Evolutionary conservation across 1,284 basidiomycete genomes (phyloP), one percentile per base, ranked within the genome.

Genomic region (Cryptococcus sp.): DNA sequence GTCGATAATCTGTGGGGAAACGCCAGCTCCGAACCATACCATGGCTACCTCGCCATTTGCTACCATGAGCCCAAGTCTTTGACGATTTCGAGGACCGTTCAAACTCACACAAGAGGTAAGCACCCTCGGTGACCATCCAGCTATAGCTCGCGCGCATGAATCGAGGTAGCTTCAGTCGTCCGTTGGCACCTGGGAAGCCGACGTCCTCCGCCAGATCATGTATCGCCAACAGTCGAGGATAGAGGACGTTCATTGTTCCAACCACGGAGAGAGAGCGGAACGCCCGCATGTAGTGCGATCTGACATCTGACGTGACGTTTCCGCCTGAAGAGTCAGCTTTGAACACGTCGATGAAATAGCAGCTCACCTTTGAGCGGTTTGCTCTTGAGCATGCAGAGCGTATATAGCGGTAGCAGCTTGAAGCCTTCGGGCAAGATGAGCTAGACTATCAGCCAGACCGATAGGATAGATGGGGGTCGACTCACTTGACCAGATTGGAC

Each of bases 371-470:
- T 95, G 38, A 98, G 74, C 23, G 91, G 83, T 70, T 97, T 95
- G 52, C 81, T 83, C 76, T 99, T 99, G 53, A 86, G 81, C 53
- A 98, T 81, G 5, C 84, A 85, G 5, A 98, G 77, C 1, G 82
- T 81, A 66, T 87, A 94, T 16, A 93, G 77, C 0, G 93, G 91
- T 46, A 98, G 78, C 2, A 87, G 80, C 69, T 88, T 87, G 78
- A 93, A 94, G 1, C 85, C 85, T 73, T 98, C 95, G 1, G 95
- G 95, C 28, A 98, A 81, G 57, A 99, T 88, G 49, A 97, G 74
- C 87, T 94, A 57, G 22, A 26, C 19, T 16, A 26, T 43, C 11
- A 43, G 25, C 22, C 24, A 37, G 23, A 31, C 14, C 14, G 7
- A 31, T 31, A 7, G 28, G 9, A 7, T 31, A 31, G 28, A 31